phyloP scores from a whole-genome alignment of 139 green algal genomes.

The Tetraselmis striata region DNA sequence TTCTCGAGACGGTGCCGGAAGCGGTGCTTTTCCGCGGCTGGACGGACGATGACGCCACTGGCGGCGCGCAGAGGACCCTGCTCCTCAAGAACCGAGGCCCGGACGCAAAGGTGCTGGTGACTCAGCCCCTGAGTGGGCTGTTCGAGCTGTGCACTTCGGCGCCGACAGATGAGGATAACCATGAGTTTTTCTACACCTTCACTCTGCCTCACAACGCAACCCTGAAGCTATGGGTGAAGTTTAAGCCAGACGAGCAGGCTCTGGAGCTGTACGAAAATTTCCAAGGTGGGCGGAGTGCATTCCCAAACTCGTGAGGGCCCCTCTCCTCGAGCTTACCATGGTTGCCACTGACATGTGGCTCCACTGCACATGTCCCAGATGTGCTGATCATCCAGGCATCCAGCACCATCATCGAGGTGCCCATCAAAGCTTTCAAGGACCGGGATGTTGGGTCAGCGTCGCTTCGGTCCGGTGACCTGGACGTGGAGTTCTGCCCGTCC shows the following conservation, averaged over 20 bases:
- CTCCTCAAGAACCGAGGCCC: neutral
- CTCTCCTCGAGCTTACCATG: no score
- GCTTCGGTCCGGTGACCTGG: neutral
- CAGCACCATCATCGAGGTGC: neutral
- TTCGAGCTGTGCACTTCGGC: neutral
- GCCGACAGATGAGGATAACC: neutral
- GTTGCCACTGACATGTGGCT: no score
- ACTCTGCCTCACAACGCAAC: neutral
- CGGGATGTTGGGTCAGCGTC: no score
- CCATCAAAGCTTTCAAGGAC: neutral
- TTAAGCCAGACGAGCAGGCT: neutral
- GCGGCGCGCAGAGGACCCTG: neutral
- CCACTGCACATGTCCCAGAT: no score
- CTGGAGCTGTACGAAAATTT: neutral
- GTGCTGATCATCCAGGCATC: neutral
- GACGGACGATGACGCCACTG: neutral
- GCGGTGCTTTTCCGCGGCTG: neutral
- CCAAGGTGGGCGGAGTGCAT: neutral
- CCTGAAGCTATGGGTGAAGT: neutral
- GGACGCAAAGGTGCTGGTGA: neutral
- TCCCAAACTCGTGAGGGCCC: no score
- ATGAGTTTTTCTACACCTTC: neutral
- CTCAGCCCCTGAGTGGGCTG: neutral
- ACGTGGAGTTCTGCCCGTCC: neutral
- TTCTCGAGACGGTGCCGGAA: neutral